Base-by-base conservation (phyloP, 2,329 filamentous ascomycete species). In the Colletotrichum tanaceti region DNA sequence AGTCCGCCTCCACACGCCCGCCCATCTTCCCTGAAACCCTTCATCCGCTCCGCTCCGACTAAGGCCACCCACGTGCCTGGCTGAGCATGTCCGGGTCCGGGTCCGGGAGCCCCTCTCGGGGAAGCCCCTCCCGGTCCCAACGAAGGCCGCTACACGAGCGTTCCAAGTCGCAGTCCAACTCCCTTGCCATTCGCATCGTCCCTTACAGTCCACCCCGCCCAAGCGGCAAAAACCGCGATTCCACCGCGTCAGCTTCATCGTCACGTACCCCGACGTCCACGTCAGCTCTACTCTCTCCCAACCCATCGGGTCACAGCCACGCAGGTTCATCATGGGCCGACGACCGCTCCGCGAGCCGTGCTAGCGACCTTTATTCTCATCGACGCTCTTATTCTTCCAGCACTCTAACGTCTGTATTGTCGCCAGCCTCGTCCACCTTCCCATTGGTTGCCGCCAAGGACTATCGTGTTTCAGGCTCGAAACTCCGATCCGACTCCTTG, bases 141-240 rank as follows among this genome's bases (percentile, higher is more conserved):
- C 76, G 71, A 65, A 71, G 73, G 72, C 79, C 81, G 46, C 75
- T 81, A 63, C 77, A 79, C 70, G 79, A 82, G 73, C 79, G 79
- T 63, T 78, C 79, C 44, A 77, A 77, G 38, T 81, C 82, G 69
- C 79, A 82, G 72, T 79, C 77, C 73, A 83, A 79, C 72, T 75
- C 75, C 47, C 76, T 79, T 49, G 78, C 79, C 68, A 85, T 86
- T 72, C 83, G 84, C 58, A 72, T 85, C 63, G 84, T 86, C 58
- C 83, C 83, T 22, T 85, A 85, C 71, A 81, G 83, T 24, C 83
- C 83, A 52, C 82, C 83, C 9, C 79, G 79, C 57, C 76, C 77
- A 53, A 77, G 49, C 43, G 49, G 61, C 55, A 69, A 69, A 18
- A 66, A 52, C 43, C 66, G 66, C 32, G 66, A 69, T 16, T 69